Percentiles rank a stretch among this genome's conserved stretches.
Conservation (phyloP, 2,329 filamentous ascomycete genomes). For the Calonectria crousiana region DNA sequence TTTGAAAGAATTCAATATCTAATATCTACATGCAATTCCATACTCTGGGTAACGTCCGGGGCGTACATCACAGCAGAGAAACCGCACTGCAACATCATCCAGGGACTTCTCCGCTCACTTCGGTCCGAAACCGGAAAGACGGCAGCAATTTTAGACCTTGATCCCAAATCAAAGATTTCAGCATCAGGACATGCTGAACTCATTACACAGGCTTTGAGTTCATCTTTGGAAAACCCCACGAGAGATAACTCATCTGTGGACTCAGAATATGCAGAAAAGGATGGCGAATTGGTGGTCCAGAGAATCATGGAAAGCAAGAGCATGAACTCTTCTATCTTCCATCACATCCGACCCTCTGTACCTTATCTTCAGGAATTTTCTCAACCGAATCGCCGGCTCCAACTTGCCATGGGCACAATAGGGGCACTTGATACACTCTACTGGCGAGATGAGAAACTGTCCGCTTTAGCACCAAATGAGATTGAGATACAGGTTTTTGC, state of each 20-base stretch:
- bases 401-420: conserved; percentile 52
- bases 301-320: conserved; percentile 41
- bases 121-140: conserved; percentile 60
- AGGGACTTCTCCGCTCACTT: conserved; percentile 58
- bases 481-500: conserved; percentile 58
- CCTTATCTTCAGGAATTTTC: conserved; percentile 54
- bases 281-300: conserved; percentile 45
- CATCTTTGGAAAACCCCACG: conserved; percentile 25
- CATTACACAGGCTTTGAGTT: conserved; percentile 44
- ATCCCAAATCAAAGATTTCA: conserved; percentile 49
- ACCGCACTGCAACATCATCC: conserved; percentile 58
- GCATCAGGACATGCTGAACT: conserved; percentile 46
- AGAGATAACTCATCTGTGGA: conserved; percentile 36
- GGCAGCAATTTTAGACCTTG: conserved; percentile 60
- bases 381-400: conserved; percentile 48
- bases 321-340: conserved; percentile 43
- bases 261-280: conserved; percentile 46
- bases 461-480: conserved; percentile 48
- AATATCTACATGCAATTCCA: conserved; percentile 49
- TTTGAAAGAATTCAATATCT: conserved; percentile 54
- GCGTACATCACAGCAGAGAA: conserved; percentile 51
- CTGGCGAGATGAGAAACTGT: conserved; percentile 50
- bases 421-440: conserved; percentile 55
- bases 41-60: conserved; percentile 56
- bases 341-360: conserved; percentile 34